phyloP scores from a whole-genome alignment of 2,329 filamentous ascomycete species.

The Trichoderma pleuroti region DNA sequence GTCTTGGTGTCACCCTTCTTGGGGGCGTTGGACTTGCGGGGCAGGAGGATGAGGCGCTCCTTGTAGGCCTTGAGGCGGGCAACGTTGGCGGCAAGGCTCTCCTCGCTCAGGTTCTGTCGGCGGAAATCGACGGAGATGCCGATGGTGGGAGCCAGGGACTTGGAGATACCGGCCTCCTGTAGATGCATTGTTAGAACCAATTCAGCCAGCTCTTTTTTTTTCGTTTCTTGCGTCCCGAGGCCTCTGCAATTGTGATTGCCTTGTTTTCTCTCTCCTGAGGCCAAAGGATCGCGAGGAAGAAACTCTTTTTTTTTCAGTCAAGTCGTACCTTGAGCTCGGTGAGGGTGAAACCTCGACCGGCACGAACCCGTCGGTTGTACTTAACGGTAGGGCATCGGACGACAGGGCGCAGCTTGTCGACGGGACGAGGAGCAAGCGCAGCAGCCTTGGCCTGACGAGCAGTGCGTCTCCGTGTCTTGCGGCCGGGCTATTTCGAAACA shows the following conservation, averaged over 20 bases:
- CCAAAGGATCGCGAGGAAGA: neutral
- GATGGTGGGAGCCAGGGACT: conserved; percentile 90
- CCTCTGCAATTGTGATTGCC: neutral
- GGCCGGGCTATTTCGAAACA: conserved; percentile 67
- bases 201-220: neutral
- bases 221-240: neutral
- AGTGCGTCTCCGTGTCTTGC: conserved; percentile 89
- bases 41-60: conserved; percentile 94
- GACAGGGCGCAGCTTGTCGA: conserved; percentile 94
- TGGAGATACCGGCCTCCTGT: conserved; percentile 91
- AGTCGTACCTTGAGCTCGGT: conserved; percentile 92
- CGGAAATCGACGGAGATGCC: conserved; percentile 96
- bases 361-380: conserved; percentile 97
- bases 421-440: conserved; percentile 88
- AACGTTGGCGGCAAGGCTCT: conserved; percentile 91
- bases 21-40: conserved; percentile 86
- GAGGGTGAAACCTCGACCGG: conserved; percentile 96
- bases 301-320: neutral
- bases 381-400: conserved; percentile 97
- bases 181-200: conserved; percentile 34
- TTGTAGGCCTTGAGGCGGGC: conserved; percentile 97
- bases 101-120: conserved; percentile 95
- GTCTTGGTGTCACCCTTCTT: conserved; percentile 92
- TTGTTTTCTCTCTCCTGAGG: neutral
- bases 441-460: conserved; percentile 93